Conservation (phyloP, 805 yeast species). For the Vanderwaltozyma yarrowii region DNA sequence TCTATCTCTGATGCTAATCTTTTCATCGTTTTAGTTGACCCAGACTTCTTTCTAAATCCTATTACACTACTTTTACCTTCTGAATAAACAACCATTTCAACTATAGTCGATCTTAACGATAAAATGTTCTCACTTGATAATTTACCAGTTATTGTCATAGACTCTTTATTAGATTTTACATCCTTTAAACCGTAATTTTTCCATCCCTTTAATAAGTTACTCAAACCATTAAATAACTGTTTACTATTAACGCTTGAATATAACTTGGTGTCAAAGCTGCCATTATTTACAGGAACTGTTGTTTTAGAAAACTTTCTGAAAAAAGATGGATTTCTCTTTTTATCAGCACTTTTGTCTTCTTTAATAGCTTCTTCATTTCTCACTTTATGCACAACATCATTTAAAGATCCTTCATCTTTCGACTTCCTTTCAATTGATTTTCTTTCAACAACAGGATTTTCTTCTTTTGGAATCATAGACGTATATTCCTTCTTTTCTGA, state of each 20-base stretch:
- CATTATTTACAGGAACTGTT: not conserved
- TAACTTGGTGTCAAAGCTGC: conserved; percentile 13
- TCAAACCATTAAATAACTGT: conserved; percentile 56
- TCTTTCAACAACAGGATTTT: conserved; percentile 33
- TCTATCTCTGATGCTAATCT: conserved; percentile 54
- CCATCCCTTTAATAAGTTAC: conserved; percentile 57
- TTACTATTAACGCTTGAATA: conserved; percentile 29
- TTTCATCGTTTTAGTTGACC: conserved; percentile 51
- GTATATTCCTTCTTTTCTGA: conserved; percentile 3
- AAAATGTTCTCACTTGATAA: conserved; percentile 52
- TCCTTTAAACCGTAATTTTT: conserved; percentile 57
- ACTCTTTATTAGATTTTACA: conserved; percentile 36
- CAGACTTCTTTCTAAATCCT: conserved; percentile 51
- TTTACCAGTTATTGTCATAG: conserved; percentile 45
- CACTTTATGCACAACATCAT: conserved; percentile 8
- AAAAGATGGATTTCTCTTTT: conserved; percentile 20
- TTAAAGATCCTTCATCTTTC: conserved; percentile 6
- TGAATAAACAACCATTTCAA: conserved; percentile 41
- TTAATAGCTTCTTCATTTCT: not conserved
- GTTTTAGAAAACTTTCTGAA: conserved; percentile 28
- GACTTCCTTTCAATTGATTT: conserved; percentile 5
- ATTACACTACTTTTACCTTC: conserved; percentile 44
- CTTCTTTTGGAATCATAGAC: conserved; percentile 15
- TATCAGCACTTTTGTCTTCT: not conserved
- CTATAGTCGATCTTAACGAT: conserved; percentile 53